phyloP scores from a whole-genome alignment of 805 yeast genomes.

The Candida verbasci region DNA sequence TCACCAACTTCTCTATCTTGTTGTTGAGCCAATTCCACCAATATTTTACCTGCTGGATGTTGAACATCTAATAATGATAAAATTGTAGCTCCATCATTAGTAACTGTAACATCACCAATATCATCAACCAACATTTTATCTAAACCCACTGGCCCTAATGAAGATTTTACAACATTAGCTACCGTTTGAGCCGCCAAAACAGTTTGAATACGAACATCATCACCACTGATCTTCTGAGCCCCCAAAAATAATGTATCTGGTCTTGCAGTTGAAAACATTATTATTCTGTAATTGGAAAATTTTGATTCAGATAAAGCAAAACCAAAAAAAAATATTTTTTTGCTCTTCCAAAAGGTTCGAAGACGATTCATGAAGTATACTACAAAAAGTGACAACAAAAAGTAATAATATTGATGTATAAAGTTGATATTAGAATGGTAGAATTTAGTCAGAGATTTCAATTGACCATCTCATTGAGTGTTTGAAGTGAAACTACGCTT shows the following conservation, averaged over 20 bases:
- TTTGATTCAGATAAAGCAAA: background rate
- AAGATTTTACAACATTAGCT: slow-evolving; percentile 82
- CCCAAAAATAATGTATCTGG: slow-evolving; percentile 93
- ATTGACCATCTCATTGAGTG: too few relatives aligned
- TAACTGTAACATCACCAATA: slow-evolving; percentile 97
- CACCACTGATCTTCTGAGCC: slow-evolving; percentile 94
- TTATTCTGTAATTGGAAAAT: background rate
- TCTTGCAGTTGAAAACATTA: slow-evolving; percentile 71
- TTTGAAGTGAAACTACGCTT: too few relatives aligned
- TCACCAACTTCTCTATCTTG: slow-evolving; percentile 99
- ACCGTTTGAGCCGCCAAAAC: slow-evolving; percentile 89
- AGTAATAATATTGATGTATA: too few relatives aligned
- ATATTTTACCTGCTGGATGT: slow-evolving; percentile 97
- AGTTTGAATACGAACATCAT: slow-evolving; percentile 93
- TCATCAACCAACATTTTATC: slow-evolving; percentile 99
- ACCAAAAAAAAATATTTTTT: background rate
- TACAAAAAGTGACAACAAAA: too few relatives aligned
- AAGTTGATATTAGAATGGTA: too few relatives aligned
- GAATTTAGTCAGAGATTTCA: too few relatives aligned
- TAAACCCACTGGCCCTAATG: slow-evolving; percentile 96
- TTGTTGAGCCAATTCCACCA: slow-evolving; percentile 96
- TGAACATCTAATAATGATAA: slow-evolving; percentile 87
- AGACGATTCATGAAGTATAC: too few relatives aligned
- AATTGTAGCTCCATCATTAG: slow-evolving; percentile 98
- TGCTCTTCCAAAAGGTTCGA: slow-evolving; percentile 3